These are phyloP conservation scores for Penicillium alfredii DNA, from an alignment of 495 filamentous ascomycete genomes.

Conservation along the genomic window DNA sequence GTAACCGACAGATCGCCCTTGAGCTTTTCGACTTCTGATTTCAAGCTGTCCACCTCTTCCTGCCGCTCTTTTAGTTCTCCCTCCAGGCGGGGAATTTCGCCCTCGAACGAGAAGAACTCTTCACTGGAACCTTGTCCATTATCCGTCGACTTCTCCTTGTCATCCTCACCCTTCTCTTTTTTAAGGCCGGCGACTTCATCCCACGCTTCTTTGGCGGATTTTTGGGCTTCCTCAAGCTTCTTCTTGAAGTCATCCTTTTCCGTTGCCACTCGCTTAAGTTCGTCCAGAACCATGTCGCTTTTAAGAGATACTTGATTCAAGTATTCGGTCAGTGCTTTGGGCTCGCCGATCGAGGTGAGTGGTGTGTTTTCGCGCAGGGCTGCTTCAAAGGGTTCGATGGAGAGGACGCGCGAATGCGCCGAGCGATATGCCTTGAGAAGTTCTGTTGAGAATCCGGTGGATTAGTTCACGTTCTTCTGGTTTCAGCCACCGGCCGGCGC, in stretches of 20 bases:
- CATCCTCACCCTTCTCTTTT: slow-evolving; percentile 25
- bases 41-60: slow-evolving; percentile 59
- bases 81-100: slow-evolving; percentile 63
- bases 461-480: no score
- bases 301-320: slow-evolving; percentile 83
- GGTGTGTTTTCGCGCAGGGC: slow-evolving; percentile 87
- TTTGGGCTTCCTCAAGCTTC: slow-evolving; percentile 64
- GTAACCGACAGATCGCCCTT: slow-evolving; percentile 49
- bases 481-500: slow-evolving; percentile 5
- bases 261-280: slow-evolving; percentile 77
- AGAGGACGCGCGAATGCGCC: slow-evolving; percentile 75
- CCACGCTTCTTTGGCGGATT: slow-evolving; percentile 51
- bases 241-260: slow-evolving; percentile 78
- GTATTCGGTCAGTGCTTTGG: slow-evolving; percentile 82
- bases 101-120: slow-evolving; percentile 86
- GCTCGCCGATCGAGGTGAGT: slow-evolving; percentile 78
- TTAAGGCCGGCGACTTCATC: slow-evolving; percentile 49
- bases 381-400: slow-evolving; percentile 90
- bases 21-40: slow-evolving; percentile 52
- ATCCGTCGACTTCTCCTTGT: slow-evolving; percentile 17
- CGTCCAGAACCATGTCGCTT: slow-evolving; percentile 83
- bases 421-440: slow-evolving; percentile 84
- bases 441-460: slow-evolving; percentile 47
- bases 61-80: slow-evolving; percentile 55
- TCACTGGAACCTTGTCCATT: slow-evolving; percentile 49